phyloP scores from a whole-genome alignment of 2,329 filamentous ascomycete species.

The Truncatella angustata region DNA sequence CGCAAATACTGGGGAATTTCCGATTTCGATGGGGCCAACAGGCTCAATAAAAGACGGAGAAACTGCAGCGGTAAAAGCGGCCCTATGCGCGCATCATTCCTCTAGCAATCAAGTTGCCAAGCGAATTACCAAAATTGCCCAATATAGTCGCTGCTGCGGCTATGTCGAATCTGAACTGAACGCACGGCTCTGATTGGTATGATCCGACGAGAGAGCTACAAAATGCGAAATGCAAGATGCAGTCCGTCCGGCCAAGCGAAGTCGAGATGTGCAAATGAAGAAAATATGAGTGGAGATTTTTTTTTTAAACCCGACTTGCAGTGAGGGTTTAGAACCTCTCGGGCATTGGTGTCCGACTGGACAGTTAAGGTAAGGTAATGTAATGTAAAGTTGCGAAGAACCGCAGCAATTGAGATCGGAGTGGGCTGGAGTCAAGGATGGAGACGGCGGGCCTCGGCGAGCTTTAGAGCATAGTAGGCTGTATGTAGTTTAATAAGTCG shows the following conservation, averaged over 20 bases:
- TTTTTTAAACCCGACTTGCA: background rate
- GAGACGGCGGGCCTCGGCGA: conserved; percentile 3
- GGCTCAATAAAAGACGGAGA: conserved; percentile 14
- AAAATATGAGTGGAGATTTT: conserved; percentile 20
- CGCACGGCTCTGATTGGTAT: background rate
- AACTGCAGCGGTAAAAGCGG: conserved; percentile 13
- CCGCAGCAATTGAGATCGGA: background rate
- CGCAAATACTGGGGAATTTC: no score
- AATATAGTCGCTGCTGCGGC: conserved; percentile 9
- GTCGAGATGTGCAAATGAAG: conserved; percentile 13
- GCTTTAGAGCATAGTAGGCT: background rate
- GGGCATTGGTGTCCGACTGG: conserved; percentile 6
- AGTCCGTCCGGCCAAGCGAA: conserved; percentile 9
- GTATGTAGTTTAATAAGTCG: background rate
- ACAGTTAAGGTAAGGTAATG: background rate
- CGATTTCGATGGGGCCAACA: no score
- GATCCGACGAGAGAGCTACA: conserved; percentile 12
- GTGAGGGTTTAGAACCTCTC: conserved; percentile 7
- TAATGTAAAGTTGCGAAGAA: conserved; percentile 11
- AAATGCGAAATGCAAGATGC: no score
- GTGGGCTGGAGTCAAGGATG: conserved; percentile 4
- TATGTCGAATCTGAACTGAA: background rate
- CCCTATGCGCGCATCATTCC: conserved; percentile 8
- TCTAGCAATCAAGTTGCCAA: no score
- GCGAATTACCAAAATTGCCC: no score